Evolutionary conservation across 306 rosid genomes (phyloP), one percentile per base, ranked within the genome.

Genomic region (Mimosa bimucronata): DNA sequence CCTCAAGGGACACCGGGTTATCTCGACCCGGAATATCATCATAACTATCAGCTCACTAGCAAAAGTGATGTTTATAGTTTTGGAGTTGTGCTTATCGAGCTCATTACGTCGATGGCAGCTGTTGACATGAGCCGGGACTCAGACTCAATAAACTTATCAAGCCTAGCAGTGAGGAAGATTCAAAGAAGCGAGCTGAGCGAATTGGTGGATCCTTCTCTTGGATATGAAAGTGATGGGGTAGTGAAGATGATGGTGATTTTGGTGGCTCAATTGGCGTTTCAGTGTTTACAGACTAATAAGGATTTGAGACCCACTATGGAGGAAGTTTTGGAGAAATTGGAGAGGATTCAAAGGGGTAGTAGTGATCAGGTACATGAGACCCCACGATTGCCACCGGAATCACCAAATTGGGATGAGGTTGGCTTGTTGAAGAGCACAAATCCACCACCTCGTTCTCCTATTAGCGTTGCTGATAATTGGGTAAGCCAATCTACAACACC

Each of bases 1-100:
- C 97, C 97, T 31, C 97, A 89, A 67, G 97, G 97, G 29, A 89
- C 93, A 3, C 93, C 92, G 1, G 97, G 93, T 7, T 88, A 89
- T 48, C 89, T 89, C 26, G 92, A 91, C 21, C 93, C 93, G 2
- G 92, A 89, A 58, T 88, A 91, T 21, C 73, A 68, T 16, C 52
- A 21, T 1, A 38, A 19, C 16, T 68, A 68, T 13, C 31, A 68
- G 19, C 73, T 68, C 10, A 40, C 73, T 0, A 68, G 19, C 31
- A 68, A 68, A 28, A 68, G 73, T 3, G 73, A 68, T 13, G 73
- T 68, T 4, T 68, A 40, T 23, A 68, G 73, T 18, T 68, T 68
- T 4, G 73, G 73, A 11, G 73, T 68, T n/a, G 73, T 68, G 16
- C 31, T 68, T 1, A 41, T 40, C 1, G 73, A 68, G 53, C 73